Evolutionary conservation across 2,329 filamentous ascomycete genomes (phyloP), one percentile per base, ranked within the genome.

Genomic region (Septoria linicola): DNA sequence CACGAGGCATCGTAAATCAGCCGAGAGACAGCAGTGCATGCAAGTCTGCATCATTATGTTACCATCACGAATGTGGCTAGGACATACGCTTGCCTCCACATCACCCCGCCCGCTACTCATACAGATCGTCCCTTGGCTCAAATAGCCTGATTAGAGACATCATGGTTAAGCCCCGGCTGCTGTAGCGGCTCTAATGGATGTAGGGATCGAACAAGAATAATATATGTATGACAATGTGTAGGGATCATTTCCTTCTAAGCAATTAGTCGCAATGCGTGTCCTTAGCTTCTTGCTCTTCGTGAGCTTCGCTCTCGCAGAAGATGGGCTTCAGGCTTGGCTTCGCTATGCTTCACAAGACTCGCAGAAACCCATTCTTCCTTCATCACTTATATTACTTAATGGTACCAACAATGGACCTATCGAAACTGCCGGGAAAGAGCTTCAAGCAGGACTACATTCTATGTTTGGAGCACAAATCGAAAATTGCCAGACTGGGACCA

Each of bases 301-400:
- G 37, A 55, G 58, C 62, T 60, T 75, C 31, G 75, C 63, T 34
- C 66, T 68, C 37, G 82, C 81, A 32, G 83, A 87, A 60, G 77
- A 80, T 61, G 84, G 84, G 8, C 68, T 82, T 19, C 71, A 77
- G 50, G 83, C 73, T 41, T 87, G 84, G 84, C 67, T 87, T 49
- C 77, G 84, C 41, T 87, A 87, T 64, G 82, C 82, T 25, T 73
- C 76, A 7, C 62, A 68, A 45, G 66, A 31, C 21, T 30, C 70
- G 73, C 2, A 70, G 84, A 81, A 81, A 3, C 70, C 69, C 1
- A 30, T 69, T 74, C 3, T 71, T 84, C 81, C 82, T 3, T 70
- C 69, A 1, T 69, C 59, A 8, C 76, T 85, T 46, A 65, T 81
- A 25, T 70, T 75, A 2, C 70, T 85, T 55, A 85, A 84, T 61